phyloP scores from a whole-genome alignment of 768 basidiomycete species.

The Asterophora lycoperdoides region DNA sequence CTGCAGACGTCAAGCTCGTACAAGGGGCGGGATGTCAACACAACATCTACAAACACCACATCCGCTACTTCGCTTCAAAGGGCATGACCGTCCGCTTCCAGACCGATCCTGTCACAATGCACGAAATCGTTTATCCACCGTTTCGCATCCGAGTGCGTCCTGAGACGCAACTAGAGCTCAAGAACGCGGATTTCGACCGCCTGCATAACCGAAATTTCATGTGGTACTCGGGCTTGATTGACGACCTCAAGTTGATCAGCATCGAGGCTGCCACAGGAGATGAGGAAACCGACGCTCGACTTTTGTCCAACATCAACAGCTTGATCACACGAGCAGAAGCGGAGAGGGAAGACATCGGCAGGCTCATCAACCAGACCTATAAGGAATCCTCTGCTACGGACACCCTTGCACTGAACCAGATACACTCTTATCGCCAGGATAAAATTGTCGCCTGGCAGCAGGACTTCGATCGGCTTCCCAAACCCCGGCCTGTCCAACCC shows the following conservation, averaged over 20 bases:
- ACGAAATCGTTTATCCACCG: constrained; percentile 88
- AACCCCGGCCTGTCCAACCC: constrained; percentile 50
- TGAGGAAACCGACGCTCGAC: constrained; percentile 59
- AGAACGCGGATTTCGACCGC: constrained; percentile 85
- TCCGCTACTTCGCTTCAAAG: constrained; percentile 82
- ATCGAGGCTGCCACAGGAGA: constrained; percentile 80
- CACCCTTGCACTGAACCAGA: constrained; percentile 82
- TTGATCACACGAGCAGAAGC: constrained; percentile 71
- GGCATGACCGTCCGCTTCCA: constrained; percentile 88
- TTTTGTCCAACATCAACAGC: constrained; percentile 58
- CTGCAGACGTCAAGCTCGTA: constrained; percentile 78
- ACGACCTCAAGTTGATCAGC: constrained; percentile 71
- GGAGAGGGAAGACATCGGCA: constrained; percentile 69
- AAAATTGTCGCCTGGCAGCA: constrained; percentile 96
- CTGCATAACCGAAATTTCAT: constrained; percentile 64
- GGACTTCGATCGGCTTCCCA: constrained; percentile 84
- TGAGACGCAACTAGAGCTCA: constrained; percentile 83
- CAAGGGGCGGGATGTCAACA: constrained; percentile 89
- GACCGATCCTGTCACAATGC: constrained; percentile 74
- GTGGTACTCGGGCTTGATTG: constrained; percentile 74
- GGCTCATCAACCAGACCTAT: constrained; percentile 76
- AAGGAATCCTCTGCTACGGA: constrained; percentile 76
- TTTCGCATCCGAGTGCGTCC: constrained; percentile 81
- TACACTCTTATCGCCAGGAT: constrained; percentile 85
- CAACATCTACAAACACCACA: constrained; percentile 90